A percentile compares a stretch with the other conserved stretches of the same genome.
Conservation (phyloP, 116 monocot species). For the Cymodocea nodosa region DNA sequence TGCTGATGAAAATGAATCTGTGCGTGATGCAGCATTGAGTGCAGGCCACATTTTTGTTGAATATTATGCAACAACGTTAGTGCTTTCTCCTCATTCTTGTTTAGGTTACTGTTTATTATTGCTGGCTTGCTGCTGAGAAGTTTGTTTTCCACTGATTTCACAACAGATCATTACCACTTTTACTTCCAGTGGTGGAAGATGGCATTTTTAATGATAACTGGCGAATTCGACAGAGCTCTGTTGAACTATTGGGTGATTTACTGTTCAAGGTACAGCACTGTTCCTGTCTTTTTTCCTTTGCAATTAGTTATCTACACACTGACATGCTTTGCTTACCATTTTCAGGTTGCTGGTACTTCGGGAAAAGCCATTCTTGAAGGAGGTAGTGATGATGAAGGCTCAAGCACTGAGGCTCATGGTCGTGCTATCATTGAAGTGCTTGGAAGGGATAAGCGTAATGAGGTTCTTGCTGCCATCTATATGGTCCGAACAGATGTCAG, state of each 20-base stretch:
- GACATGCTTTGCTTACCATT: background rate
- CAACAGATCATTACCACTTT: constrained; percentile 73
- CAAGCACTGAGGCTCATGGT: constrained; percentile 97
- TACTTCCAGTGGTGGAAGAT: constrained; percentile 96
- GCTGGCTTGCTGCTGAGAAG: constrained; percentile 1
- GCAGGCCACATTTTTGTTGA: constrained; percentile 99
- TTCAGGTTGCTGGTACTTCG: constrained; percentile 90
- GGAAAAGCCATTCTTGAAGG: constrained; percentile 96
- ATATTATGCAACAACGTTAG: constrained; percentile 93
- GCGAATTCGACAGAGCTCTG: constrained; percentile 95
- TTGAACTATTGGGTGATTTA: constrained; percentile 94
- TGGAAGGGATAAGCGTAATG: constrained; percentile 73
- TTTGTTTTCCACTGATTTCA: constrained; percentile 1
- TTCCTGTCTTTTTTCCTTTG: background rate
- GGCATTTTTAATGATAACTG: constrained; percentile 97
- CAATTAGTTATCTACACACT: background rate
- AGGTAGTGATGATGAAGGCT: constrained; percentile 98
- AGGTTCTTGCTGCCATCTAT: constrained; percentile 94
- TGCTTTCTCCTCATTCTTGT: background rate
- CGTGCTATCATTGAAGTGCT: constrained; percentile 97
- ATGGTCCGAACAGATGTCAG: constrained; percentile 98
- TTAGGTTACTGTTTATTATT: background rate
- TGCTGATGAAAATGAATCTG: constrained; percentile 99
- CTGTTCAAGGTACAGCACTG: constrained; percentile 68
- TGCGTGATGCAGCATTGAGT: constrained; percentile 93